phyloP scores from a whole-genome alignment of 2,329 filamentous ascomycete genomes.

The Talaromyces funiculosus region DNA sequence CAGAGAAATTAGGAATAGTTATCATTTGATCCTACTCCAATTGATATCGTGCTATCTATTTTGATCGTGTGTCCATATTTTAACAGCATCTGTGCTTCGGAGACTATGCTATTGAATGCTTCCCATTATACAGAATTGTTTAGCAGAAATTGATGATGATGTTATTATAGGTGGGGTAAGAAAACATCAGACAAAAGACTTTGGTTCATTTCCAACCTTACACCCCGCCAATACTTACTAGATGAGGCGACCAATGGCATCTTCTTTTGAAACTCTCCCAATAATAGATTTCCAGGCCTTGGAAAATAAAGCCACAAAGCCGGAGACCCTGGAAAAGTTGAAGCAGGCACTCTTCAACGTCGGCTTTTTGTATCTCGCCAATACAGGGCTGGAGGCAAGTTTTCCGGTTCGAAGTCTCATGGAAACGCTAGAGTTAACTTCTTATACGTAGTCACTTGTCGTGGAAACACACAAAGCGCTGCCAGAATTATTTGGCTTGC shows the following conservation, averaged over 20 bases:
- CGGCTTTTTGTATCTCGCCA: conserved; percentile 32
- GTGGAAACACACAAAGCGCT: conserved; percentile 17
- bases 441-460: conserved; percentile 13
- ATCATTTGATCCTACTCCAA: too few relatives aligned
- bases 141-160: neutral
- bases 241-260: neutral
- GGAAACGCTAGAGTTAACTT: neutral
- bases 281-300: conserved; percentile 25
- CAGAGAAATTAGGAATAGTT: too few relatives aligned
- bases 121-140: neutral
- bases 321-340: conserved; percentile 21
- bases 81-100: neutral
- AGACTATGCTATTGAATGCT: neutral
- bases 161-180: neutral
- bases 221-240: neutral
- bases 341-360: conserved; percentile 32
- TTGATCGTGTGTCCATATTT: too few relatives aligned
- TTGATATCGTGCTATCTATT: too few relatives aligned
- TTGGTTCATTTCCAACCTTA: neutral
- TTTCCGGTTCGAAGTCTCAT: neutral
- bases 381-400: conserved; percentile 30
- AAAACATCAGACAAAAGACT: neutral
- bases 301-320: conserved; percentile 20
- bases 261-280: neutral
- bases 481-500: conserved; percentile 20